Percentiles rank a stretch among this genome's conserved stretches.
Evolutionary conservation across 176 grass and related monocot genomes (phyloP).

Genomic region (Rhynchospora pubera): DNA sequence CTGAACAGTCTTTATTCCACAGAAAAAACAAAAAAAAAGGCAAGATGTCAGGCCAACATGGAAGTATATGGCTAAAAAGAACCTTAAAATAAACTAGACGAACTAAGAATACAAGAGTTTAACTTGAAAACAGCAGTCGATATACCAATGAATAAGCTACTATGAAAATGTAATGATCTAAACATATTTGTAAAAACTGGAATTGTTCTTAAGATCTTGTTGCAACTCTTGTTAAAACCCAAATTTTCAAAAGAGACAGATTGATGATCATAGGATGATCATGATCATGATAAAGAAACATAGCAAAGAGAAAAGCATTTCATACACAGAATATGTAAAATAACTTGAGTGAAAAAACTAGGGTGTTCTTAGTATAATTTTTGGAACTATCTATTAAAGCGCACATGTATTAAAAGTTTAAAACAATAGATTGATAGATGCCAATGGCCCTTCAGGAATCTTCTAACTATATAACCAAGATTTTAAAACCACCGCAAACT

Average conservation of each 20-base stretch:
- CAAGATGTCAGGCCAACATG: not conserved
- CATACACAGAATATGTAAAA: too few relatives aligned
- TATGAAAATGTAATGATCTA: not conserved
- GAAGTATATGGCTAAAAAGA: not conserved
- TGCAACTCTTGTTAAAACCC: not conserved
- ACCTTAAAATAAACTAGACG: not conserved
- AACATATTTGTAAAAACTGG: not conserved
- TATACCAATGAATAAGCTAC: not conserved
- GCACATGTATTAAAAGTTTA: not conserved
- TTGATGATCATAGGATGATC: too few relatives aligned
- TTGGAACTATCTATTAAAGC: not conserved
- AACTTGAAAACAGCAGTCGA: not conserved
- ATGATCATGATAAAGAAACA: too few relatives aligned
- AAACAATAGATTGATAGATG: not conserved
- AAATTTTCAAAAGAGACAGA: not conserved
- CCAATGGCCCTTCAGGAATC: not conserved
- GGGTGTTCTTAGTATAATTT: not conserved
- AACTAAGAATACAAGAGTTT: not conserved
- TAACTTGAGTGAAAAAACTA: not conserved
- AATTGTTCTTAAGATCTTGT: not conserved
- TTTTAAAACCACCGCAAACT: too few relatives aligned
- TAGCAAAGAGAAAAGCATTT: too few relatives aligned
- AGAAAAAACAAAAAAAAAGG: not conserved
- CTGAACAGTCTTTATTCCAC: conserved; percentile 61
- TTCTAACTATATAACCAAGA: not conserved